Conservation (phyloP, 257 asterid genomes). For the Forsythia suspensa region DNA sequence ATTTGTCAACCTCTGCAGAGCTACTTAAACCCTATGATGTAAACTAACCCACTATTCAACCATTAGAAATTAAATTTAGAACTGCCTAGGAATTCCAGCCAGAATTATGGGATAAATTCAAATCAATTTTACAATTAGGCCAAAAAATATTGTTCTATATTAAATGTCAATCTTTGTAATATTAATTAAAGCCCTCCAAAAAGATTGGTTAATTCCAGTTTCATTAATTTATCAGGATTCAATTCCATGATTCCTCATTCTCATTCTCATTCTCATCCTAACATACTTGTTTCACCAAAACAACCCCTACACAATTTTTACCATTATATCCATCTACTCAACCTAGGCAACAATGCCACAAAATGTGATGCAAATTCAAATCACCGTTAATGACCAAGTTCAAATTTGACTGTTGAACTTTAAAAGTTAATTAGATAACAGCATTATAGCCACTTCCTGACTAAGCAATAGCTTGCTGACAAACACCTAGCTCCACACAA, state of each 20-base stretch:
- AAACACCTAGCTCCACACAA: not conserved
- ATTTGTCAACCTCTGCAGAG: not conserved
- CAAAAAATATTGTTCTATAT: not conserved
- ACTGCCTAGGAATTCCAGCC: not conserved
- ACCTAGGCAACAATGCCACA: not conserved
- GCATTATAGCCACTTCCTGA: not conserved
- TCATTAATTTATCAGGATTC: not conserved
- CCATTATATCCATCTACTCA: not conserved
- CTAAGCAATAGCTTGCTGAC: not conserved
- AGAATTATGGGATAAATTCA: not conserved
- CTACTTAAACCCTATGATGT: not conserved
- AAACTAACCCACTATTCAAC: not conserved
- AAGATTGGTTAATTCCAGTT: not conserved
- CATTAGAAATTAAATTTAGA: not conserved
- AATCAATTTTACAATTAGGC: not conserved
- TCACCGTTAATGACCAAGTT: not conserved
- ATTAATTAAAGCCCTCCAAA: not conserved
- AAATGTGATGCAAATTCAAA: not conserved
- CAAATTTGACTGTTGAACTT: not conserved
- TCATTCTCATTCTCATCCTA: constrained; percentile 13
- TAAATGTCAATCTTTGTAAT: not conserved
- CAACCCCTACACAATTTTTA: not conserved
- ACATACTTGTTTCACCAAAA: constrained; percentile 6
- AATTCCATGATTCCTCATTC: not conserved
- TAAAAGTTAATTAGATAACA: not conserved